Conservation (phyloP, 768 basidiomycete species). For the Termitomyces sp. region DNA sequence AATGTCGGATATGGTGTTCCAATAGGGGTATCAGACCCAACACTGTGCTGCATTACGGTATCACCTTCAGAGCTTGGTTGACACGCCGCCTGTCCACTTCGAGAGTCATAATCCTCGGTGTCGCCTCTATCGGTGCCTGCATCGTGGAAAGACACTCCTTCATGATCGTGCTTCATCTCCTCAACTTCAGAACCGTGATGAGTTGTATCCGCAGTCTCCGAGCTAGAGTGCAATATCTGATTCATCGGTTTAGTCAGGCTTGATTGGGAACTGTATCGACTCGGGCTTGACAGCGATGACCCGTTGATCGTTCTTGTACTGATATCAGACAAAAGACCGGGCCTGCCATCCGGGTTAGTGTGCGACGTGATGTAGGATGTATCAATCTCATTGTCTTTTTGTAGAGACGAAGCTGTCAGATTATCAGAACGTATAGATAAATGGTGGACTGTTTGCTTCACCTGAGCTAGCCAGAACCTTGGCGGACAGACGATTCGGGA, state of each 20-base stretch:
- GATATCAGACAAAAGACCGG: background rate
- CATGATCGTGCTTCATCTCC: background rate
- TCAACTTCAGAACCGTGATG: background rate
- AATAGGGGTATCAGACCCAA: background rate
- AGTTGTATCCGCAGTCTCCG: background rate
- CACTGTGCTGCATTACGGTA: background rate
- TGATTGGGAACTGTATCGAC: background rate
- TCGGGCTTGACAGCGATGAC: background rate
- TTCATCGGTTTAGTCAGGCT: background rate
- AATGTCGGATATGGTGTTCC: background rate
- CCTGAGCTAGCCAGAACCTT: background rate
- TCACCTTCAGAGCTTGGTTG: background rate
- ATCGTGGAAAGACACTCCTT: background rate
- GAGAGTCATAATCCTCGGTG: background rate
- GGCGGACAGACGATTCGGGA: background rate
- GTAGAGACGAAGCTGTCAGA: background rate
- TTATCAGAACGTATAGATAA: background rate
- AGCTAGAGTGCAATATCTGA: background rate
- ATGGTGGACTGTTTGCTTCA: background rate
- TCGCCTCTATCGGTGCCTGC: background rate
- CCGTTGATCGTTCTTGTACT: conserved; percentile 13
- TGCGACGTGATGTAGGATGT: conserved; percentile 3
- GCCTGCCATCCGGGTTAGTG: background rate
- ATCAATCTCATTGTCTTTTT: background rate
- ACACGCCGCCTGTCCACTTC: background rate